Evolutionary conservation across 371 early-diverging fungal species (phyloP), one percentile per base, ranked within the genome.

Genomic region (Zychaea mexicana): DNA sequence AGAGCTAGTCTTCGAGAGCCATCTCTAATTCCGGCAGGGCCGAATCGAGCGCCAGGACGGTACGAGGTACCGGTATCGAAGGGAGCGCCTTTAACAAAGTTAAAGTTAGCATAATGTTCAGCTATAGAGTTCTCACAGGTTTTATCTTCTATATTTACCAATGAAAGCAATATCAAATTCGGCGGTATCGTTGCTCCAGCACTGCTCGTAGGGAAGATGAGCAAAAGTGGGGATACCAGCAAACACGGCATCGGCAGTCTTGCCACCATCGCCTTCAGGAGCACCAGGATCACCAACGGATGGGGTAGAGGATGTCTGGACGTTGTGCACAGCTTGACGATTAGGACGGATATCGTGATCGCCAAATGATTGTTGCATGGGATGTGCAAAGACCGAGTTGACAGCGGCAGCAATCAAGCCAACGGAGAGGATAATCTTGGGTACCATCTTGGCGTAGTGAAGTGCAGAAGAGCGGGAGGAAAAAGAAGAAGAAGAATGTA

Each of bases 171-270:
- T 71, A 30, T 74, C 72, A 36, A 60, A 72, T 8, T 62, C 47
- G 12, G 49, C 33, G 2, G 60, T 26, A 3, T 36, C 17, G n/a
- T 70, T 63, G 2, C 30, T 53, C 56, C 58, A 64, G 52, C 71
- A 73, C 26, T 60, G 46, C 7, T 59, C 57, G 54, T 52, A 66
- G 15, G 73, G 67, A 30, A 73, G 64, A 53, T 67, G 67, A n/a
- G 71, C 73, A 70, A 67, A 73, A 17, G 73, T 73, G 15, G 61
- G 60, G 19, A 73, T 67, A n/a, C 73, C 73, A 33, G 71, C 63
- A 47, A 67, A 73, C 15, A 61, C 67, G n/a, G 56, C 64, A 32
- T 62, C 60, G 22, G 67, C 66, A 15, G 60, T 52, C 22, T 52
- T 55, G 36, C 54, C 66, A 38, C 62, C 67, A 46, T 67, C 62